Base-by-base conservation (phyloP, 768 basidiomycete species). In the Mycena epipterygia region DNA sequence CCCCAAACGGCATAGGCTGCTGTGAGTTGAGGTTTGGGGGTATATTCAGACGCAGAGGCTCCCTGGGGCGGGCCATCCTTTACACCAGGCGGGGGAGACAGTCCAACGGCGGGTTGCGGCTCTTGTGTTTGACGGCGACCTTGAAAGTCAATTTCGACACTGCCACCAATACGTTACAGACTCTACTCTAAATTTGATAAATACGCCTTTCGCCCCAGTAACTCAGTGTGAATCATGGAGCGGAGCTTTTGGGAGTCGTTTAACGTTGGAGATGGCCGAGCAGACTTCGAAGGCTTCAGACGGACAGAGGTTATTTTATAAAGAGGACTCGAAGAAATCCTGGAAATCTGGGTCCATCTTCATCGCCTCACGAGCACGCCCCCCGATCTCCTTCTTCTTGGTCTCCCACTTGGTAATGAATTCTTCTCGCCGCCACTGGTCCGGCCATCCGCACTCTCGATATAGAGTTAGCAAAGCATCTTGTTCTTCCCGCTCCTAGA, bases 11-110 rank as follows among this genome's bases (percentile, higher is more conserved):
- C 67, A 81, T 76, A 23, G 88, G 89, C 75, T 90, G 92, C 73
- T 90, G 92, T 73, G 86, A 79, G 77, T 79, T 82, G 75, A 91
- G 83, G 53, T 82, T 78, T 30, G 87, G 85, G 6, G 88, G 87
- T 48, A 93, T 87, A 75, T 83, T 87, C 64, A 94, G 87, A 58
- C 89, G 87, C 42, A 89, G 85, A 67, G 83, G 87, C 67, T 88
- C 88, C 77, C 86, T 85, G 61, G 81, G 83, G 71, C 84, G 85
- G 30, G 85, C 78, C 81, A 85, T 83, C 37, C 60, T 55, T 29
- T 42, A 30, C 63, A 64, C 65, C 46, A 51, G 27, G 35, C 44
- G 25, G 46, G 42, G 37, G 62, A 51, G 29, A 63, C 41, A 39
- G 48, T 30, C 37, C 39, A 55, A 53, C 7, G 30, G 29, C 12